Conservation (phyloP, 768 basidiomycete genomes). For the Gelatoporia subvermispora region DNA sequence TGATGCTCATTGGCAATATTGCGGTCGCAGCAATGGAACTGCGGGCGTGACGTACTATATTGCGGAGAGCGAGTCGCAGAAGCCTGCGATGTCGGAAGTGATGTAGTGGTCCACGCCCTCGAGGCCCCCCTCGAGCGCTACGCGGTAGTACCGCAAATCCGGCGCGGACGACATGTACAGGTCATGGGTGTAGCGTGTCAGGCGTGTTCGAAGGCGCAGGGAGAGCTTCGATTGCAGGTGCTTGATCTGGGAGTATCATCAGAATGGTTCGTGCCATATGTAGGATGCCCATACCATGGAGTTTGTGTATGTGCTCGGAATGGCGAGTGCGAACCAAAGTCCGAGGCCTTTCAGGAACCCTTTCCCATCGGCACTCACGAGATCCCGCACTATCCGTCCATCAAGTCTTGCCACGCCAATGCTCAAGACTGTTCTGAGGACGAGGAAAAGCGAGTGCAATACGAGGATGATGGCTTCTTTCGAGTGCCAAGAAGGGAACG, state of each 20-base stretch:
- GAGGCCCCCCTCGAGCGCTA: conserved; percentile 27
- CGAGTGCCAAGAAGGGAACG: conserved; percentile 55
- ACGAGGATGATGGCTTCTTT: conserved; percentile 72
- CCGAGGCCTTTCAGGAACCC: conserved; percentile 80
- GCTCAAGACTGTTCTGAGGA: conserved; percentile 82
- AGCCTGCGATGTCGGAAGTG: conserved; percentile 87
- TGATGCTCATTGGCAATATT: too few species aligned
- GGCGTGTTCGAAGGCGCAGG: conserved; percentile 73
- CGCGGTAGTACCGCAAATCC: conserved; percentile 64
- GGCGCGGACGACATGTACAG: conserved; percentile 80
- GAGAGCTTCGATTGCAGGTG: conserved; percentile 86
- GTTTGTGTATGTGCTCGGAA: conserved; percentile 95
- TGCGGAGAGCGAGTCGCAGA: conserved; percentile 79
- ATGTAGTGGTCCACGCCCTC: conserved; percentile 90
- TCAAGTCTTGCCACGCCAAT: conserved; percentile 86
- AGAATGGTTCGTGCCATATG: neutral
- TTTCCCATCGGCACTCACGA: conserved; percentile 80
- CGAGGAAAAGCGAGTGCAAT: conserved; percentile 80
- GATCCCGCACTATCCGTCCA: conserved; percentile 81
- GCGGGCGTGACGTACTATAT: conserved; percentile 65
- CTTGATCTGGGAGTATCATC: conserved; percentile 52
- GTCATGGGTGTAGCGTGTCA: conserved; percentile 89
- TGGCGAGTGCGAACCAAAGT: conserved; percentile 85
- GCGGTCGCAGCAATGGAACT: neutral
- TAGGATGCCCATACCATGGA: conserved; percentile 60